Evolutionary conservation across 2,329 filamentous ascomycete species (phyloP), one percentile per base, ranked within the genome.

Genomic region (Colletotrichum tanaceti): DNA sequence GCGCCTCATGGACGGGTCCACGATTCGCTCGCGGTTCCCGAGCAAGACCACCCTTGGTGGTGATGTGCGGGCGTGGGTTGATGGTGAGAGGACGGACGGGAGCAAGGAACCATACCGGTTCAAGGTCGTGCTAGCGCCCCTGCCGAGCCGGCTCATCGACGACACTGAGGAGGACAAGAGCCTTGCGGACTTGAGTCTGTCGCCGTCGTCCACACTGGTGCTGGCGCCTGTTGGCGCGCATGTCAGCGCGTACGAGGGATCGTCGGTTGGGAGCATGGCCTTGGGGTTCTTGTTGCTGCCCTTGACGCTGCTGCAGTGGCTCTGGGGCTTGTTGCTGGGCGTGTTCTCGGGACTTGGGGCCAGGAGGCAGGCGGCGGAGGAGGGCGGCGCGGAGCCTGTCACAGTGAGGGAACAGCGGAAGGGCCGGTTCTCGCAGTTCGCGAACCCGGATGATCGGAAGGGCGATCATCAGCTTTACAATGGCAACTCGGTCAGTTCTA

Each of bases 1-100:
- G 20, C 88, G 94, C 9, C 83, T 97, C 0, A 92, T 97, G 65
- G 93, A 98, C 75, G 95, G 95, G 11, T 90, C 90, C 13, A 94
- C 90, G 1, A 87, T 98, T 20, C 89, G 93, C 47, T 86, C 85
- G 4, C 89, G 87, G 20, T 97, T 98, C 77, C 46, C 65, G 11
- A 82, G 88, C 13, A 87, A 89, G 24, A 81, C 82, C 2, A 91
- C 86, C 0, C 84, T 98, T 4, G 79, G 82, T 7, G 82, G 78
- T 7, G 87, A 93, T 50, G 90, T 98, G 1, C 87, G 95, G 9
- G 80, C 83, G 7, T 98, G 93, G 92, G 86, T 98, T 9, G 92
- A 95, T 63, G 82, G 85, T 65, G 83, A 87, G 43, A 83, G 88
- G 70, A 82, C 78, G 13, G 86, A 87, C 50, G 86, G 85, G 22